phyloP scores from a whole-genome alignment of 2,329 filamentous ascomycete species.

The Pseudogymnoascus sp. region DNA sequence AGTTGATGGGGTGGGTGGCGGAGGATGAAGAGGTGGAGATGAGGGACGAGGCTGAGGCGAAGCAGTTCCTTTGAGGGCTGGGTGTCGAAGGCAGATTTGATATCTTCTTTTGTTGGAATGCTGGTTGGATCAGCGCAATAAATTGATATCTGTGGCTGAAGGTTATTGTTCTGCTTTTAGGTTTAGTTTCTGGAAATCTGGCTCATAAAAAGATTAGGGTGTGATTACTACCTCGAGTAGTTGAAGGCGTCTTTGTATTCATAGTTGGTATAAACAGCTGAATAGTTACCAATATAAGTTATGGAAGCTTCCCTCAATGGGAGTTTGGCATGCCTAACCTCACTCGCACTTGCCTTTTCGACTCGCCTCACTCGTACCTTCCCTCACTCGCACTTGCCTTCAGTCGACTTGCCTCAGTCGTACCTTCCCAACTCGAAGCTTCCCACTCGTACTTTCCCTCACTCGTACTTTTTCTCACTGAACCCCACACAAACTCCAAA shows the following conservation, averaged over 20 bases:
- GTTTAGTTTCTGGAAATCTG: not conserved
- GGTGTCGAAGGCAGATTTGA: too few species aligned
- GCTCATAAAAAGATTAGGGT: not conserved
- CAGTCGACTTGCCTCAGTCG: not conserved
- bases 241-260: not conserved
- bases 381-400: not conserved
- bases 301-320: not conserved
- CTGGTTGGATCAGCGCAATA: too few species aligned
- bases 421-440: too few species aligned
- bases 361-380: not conserved
- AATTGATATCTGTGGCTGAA: not conserved
- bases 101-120: too few species aligned
- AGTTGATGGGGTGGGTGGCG: not conserved
- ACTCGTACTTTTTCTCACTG: not conserved
- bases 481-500: not conserved
- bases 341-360: not conserved
- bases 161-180: not conserved
- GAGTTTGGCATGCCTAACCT: not conserved
- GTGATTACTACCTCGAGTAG: not conserved
- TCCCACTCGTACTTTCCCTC: not conserved
- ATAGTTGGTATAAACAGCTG: not conserved
- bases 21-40: not conserved
- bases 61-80: not conserved
- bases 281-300: not conserved
- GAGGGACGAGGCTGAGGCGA: not conserved